These are phyloP conservation scores for Petunia hybrid DNA, from an alignment of 305 asterid species.

Conservation along the genomic window DNA sequence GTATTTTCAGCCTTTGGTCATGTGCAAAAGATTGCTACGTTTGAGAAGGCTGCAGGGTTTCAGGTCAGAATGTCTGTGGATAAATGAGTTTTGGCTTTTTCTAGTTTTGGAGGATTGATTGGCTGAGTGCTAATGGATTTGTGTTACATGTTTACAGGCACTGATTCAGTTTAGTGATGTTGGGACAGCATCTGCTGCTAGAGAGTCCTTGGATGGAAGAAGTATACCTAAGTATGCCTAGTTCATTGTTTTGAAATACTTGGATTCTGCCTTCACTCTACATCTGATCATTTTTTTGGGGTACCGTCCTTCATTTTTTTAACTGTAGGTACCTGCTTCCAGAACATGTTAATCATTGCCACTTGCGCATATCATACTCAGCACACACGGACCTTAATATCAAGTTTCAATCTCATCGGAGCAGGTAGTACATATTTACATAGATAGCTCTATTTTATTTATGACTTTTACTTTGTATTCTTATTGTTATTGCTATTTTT, in stretches of 20 bases:
- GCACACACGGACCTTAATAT: slow-evolving; percentile 87
- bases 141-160: slow-evolving; percentile 56
- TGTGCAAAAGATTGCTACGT: slow-evolving; percentile 89
- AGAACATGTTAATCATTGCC: slow-evolving; percentile 64
- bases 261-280: slow-evolving; percentile 12
- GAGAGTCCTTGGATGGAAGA: slow-evolving; percentile 85
- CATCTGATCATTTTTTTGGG: neutral
- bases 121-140: slow-evolving; percentile 26
- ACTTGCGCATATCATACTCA: slow-evolving; percentile 83
- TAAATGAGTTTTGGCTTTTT: slow-evolving; percentile 22
- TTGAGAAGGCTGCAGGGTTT: slow-evolving; percentile 89
- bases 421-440: slow-evolving; percentile 61
- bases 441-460: slow-evolving; percentile 22
- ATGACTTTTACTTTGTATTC: slow-evolving; percentile 32
- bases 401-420: slow-evolving; percentile 88
- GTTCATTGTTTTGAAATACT: slow-evolving; percentile 12
- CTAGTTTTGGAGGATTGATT: neutral
- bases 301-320: slow-evolving; percentile 6
- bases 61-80: slow-evolving; percentile 57
- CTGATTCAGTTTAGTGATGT: slow-evolving; percentile 78
- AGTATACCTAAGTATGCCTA: slow-evolving; percentile 76
- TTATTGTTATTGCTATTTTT: neutral
- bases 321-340: slow-evolving; percentile 82
- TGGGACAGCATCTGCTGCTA: slow-evolving; percentile 75
- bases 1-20: slow-evolving; percentile 89